These are phyloP conservation scores for Mortierella sp. DNA, from an alignment of 371 early-diverging fungal genomes.

Conservation along the genomic window DNA sequence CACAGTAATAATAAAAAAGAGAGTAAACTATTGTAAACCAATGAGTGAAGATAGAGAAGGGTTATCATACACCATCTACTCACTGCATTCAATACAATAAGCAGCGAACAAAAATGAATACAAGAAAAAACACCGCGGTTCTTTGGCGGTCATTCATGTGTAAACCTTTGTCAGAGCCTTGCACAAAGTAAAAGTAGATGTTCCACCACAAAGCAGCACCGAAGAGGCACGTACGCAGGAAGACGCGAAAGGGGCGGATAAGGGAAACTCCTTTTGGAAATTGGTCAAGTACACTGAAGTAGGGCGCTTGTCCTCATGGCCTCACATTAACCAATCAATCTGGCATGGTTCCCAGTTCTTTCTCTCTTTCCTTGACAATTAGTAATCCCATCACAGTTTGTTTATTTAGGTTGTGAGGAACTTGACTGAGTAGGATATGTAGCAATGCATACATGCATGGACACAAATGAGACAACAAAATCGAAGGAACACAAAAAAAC, in stretches of 20 bases:
- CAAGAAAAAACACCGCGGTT: not conserved
- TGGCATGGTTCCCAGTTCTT: not conserved
- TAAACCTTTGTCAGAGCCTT: no score
- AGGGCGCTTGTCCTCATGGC: no score
- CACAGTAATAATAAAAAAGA: no score
- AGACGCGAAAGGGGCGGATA: not conserved
- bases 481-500: not conserved
- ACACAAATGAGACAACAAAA: not conserved
- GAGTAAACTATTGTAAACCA: no score
- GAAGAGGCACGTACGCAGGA: not conserved
- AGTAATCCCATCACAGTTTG: not conserved
- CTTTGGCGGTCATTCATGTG: no score
- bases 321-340: no score
- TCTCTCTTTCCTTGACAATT: not conserved
- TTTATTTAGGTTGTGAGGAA: not conserved
- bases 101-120: not conserved
- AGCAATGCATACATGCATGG: not conserved
- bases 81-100: no score
- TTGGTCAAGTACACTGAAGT: no score
- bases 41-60: no score
- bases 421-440: no score
- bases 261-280: conserved; percentile 6
- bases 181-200: not conserved
- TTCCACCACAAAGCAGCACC: not conserved
- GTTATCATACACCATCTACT: no score